These are phyloP conservation scores for Albizia julibrissin DNA, from an alignment of 306 rosid genomes.

Conservation along the genomic window DNA sequence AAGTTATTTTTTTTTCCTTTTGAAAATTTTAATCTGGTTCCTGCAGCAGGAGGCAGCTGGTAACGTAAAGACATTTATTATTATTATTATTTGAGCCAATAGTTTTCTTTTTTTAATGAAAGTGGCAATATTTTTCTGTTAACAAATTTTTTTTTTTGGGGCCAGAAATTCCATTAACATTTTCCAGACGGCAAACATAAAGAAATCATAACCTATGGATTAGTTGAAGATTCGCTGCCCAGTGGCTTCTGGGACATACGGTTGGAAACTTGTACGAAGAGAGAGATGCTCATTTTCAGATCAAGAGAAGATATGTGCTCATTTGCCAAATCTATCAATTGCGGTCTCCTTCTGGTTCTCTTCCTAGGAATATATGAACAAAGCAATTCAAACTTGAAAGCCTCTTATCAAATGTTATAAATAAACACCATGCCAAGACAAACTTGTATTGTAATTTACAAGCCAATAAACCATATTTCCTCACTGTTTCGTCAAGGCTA, in stretches of 20 bases:
- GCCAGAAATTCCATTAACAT: too few relatives aligned
- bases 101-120: too few relatives aligned
- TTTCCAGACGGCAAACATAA: too few relatives aligned
- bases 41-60: too few relatives aligned
- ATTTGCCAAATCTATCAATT: not conserved
- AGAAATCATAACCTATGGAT: not conserved
- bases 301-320: not conserved
- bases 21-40: too few relatives aligned
- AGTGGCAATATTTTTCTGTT: too few relatives aligned
- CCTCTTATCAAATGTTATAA: conserved; percentile 25
- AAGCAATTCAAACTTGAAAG: conserved; percentile 6
- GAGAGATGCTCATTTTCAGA: not conserved
- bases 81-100: too few relatives aligned
- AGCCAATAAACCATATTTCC: conserved; percentile 41
- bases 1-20: too few relatives aligned
- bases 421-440: conserved; percentile 16
- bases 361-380: not conserved
- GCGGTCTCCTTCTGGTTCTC: not conserved
- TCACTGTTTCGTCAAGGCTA: conserved; percentile 43
- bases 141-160: too few relatives aligned
- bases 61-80: too few relatives aligned
- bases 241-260: too few relatives aligned
- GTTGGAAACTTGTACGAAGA: not conserved
- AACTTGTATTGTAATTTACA: conserved; percentile 46
- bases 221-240: not conserved